Conservation (phyloP, 2,329 filamentous ascomycete species). For the Microcyclosporella mali region DNA sequence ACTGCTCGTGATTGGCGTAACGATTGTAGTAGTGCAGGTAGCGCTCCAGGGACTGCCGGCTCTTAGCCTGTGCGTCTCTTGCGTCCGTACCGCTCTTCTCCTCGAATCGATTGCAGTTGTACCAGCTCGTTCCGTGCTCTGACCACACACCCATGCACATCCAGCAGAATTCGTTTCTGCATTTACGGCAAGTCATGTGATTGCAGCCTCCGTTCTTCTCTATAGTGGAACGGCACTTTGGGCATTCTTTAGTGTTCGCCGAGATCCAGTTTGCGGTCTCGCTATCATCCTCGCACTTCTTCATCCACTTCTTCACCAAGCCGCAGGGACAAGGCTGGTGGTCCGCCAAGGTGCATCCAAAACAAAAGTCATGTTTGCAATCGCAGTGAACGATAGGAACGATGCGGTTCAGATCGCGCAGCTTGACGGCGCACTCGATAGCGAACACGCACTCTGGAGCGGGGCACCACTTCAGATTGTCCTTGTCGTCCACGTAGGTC, state of each 20-base stretch:
- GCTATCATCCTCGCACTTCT: slow-evolving; percentile 97
- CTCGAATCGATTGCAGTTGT: slow-evolving; percentile 96
- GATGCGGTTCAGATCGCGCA: slow-evolving; percentile 74
- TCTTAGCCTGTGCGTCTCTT: slow-evolving; percentile 84
- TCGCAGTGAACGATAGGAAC: slow-evolving; percentile 85
- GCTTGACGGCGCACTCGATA: slow-evolving; percentile 80
- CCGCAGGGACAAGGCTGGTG: slow-evolving; percentile 90
- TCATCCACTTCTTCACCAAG: slow-evolving; percentile 89
- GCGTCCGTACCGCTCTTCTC: slow-evolving; percentile 92
- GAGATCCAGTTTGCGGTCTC: slow-evolving; percentile 99
- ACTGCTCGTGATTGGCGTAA: slow-evolving; percentile 98
- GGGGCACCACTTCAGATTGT: slow-evolving; percentile 93
- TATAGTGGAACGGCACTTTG: slow-evolving; percentile 91
- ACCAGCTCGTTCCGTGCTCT: slow-evolving; percentile 98
- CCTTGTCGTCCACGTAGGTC: slow-evolving; percentile 95
- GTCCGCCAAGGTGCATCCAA: slow-evolving; percentile 82
- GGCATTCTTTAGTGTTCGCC: slow-evolving; percentile 96
- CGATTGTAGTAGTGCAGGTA: slow-evolving; percentile 99
- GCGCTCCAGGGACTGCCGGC: slow-evolving; percentile 83
- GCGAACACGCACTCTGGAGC: slow-evolving; percentile 96
- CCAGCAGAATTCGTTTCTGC: slow-evolving; percentile 97
- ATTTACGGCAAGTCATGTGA: slow-evolving; percentile 96
- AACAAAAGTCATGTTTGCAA: slow-evolving; percentile 87
- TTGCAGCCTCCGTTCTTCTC: slow-evolving; percentile 99
- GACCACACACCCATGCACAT: slow-evolving; percentile 99